These are phyloP conservation scores for Aquilaria yunnanensis DNA, from an alignment of 345 rosid species.

Conservation along the genomic window DNA sequence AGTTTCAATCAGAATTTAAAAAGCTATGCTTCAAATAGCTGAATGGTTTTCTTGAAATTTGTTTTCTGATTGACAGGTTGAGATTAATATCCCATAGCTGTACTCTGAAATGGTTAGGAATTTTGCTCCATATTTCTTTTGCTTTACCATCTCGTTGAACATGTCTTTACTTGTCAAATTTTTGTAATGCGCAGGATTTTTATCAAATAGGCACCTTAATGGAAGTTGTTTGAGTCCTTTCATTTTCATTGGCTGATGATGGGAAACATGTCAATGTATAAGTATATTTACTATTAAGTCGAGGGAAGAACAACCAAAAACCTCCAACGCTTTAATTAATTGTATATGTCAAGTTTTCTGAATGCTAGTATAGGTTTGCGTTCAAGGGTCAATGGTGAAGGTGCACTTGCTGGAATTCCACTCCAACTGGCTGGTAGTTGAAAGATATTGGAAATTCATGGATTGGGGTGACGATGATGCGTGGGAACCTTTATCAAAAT, in stretches of 20 bases:
- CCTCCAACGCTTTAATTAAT: neutral
- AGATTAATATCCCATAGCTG: constrained; percentile 88
- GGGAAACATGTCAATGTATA: constrained; percentile 92
- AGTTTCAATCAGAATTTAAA: neutral
- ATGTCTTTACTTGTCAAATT: constrained; percentile 12
- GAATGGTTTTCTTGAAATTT: constrained; percentile 6
- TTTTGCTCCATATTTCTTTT: neutral
- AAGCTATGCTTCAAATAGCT: neutral
- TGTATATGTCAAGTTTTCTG: constrained; percentile 2
- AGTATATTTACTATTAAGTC: too few species aligned
- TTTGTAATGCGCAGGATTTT: constrained; percentile 66
- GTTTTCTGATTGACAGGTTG: constrained; percentile 51
- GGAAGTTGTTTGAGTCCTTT: constrained; percentile 82
- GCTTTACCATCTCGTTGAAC: constrained; percentile 2
- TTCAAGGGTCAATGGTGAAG: constrained; percentile 96
- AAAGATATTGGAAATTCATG: constrained; percentile 86
- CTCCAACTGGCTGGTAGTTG: constrained; percentile 88
- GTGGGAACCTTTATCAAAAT: constrained; percentile 71
- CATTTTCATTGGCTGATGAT: constrained; percentile 92
- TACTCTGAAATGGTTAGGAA: constrained; percentile 87
- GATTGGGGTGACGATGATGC: constrained; percentile 95
- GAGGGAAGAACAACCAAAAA: too few species aligned
- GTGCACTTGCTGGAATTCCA: constrained; percentile 98
- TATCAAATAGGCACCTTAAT: constrained; percentile 94
- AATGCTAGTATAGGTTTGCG: constrained; percentile 66